Conservation (phyloP, 345 rosid genomes). For the Murraya paniculata region DNA sequence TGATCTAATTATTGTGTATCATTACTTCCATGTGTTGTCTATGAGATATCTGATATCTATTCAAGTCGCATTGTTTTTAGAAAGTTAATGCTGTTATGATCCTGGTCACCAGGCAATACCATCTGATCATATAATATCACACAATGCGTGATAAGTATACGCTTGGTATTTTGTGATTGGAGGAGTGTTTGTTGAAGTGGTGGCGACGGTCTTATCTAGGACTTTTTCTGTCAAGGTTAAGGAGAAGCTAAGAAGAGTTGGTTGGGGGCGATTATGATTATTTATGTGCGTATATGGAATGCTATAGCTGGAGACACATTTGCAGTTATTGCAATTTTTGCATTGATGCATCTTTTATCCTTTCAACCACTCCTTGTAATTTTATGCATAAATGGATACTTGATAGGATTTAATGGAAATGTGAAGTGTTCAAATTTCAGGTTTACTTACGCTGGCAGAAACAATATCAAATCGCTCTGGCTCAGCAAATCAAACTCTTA, state of each 20-base stretch:
- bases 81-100: not conserved
- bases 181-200: not conserved
- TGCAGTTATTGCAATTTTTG: not conserved
- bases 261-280: not conserved
- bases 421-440: not conserved
- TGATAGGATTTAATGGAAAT: not conserved
- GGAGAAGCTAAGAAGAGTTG: not conserved
- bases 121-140: not conserved
- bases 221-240: not conserved
- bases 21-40: conserved; percentile 4
- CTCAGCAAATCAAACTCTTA: no score
- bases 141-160: not conserved
- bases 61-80: conserved; percentile 6
- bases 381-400: not conserved
- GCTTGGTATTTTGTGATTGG: not conserved
- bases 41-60: not conserved
- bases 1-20: conserved; percentile 6
- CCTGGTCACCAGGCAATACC: not conserved
- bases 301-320: not conserved
- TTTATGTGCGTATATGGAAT: not conserved
- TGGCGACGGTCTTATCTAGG: not conserved
- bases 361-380: not conserved
- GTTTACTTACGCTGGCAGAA: no score
- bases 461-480: no score
- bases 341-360: not conserved